Conservation (phyloP, 2,329 filamentous ascomycete genomes). For the Zelopaecilomyces penicillatus region DNA sequence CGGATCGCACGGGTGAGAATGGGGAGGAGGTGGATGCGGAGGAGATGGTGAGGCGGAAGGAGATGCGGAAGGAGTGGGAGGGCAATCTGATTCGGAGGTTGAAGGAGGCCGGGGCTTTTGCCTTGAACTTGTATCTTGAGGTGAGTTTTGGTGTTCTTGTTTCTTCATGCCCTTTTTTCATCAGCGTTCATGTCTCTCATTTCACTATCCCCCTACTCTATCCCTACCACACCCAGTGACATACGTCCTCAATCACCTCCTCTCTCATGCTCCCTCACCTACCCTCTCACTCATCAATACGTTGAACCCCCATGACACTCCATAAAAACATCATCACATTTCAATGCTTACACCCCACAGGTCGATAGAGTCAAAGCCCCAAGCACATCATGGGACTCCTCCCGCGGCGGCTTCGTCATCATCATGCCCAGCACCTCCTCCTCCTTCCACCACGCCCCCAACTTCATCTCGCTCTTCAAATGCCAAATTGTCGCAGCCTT, state of each 20-base stretch:
- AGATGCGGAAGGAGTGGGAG: conserved; percentile 26
- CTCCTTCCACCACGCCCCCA: conserved; percentile 16
- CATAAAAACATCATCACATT: too few species aligned
- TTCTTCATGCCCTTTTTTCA: not conserved
- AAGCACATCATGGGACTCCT: conserved; percentile 29
- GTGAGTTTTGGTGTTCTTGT: conserved; percentile 15
- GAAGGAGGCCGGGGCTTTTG: conserved; percentile 10
- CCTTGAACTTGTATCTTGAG: conserved; percentile 29
- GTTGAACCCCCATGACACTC: too few species aligned
- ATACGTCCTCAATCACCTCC: not conserved
- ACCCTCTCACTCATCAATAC: too few species aligned
- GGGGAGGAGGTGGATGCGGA: conserved; percentile 23
- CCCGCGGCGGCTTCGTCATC: conserved; percentile 30
- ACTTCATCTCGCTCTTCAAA: conserved; percentile 28
- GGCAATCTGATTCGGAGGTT: conserved; percentile 2
- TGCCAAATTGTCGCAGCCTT: conserved; percentile 28
- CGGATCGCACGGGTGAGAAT: too few species aligned
- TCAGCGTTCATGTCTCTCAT: too few species aligned
- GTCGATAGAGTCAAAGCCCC: conserved; percentile 18
- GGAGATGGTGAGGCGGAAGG: conserved; percentile 34
- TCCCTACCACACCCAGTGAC: not conserved
- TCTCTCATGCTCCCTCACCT: not conserved
- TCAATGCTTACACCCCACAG: conserved; percentile 5
- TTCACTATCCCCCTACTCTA: not conserved
- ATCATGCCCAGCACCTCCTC: conserved; percentile 25